phyloP scores from a whole-genome alignment of 176 grass and related monocot genomes.

The Avena eriantha region DNA sequence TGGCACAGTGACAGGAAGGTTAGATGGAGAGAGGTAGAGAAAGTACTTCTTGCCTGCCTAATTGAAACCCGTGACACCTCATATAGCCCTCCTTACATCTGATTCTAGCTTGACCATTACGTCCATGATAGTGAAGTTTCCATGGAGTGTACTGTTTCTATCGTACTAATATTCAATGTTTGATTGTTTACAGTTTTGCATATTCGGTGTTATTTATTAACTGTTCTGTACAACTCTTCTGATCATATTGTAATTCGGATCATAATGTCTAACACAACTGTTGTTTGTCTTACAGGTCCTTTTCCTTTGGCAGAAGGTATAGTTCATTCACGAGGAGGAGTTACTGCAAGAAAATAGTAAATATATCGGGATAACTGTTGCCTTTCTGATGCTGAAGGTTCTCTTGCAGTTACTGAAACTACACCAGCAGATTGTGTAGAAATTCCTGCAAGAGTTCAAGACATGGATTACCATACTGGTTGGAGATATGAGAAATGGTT shows the following conservation, averaged over 20 bases:
- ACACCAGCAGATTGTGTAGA: conserved; percentile 10
- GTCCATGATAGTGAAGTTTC: conserved; percentile 3
- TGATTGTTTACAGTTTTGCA: neutral
- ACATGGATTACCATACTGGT: conserved; percentile 1
- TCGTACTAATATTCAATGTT: conserved; percentile 9
- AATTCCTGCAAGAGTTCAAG: conserved; percentile 1
- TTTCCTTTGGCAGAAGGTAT: neutral
- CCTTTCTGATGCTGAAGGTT: conserved; percentile 30
- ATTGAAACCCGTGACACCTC: neutral
- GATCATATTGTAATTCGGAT: conserved; percentile 1
- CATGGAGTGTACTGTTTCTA: conserved; percentile 15
- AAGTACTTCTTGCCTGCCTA: neutral
- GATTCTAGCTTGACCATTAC: neutral
- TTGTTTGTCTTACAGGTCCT: conserved; percentile 32
- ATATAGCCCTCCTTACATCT: conserved; percentile 9
- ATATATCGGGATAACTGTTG: conserved; percentile 1
- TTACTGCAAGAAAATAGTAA: conserved; percentile 31
- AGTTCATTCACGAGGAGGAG: conserved; percentile 34
- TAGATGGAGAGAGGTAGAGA: conserved; percentile 1
- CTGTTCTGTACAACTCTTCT: neutral
- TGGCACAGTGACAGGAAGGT: neutral
- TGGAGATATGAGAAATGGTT: conserved; percentile 23
- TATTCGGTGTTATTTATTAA: neutral
- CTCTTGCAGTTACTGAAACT: neutral
- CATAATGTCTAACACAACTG: conserved; percentile 28